Base-by-base conservation (phyloP, 495 filamentous ascomycete species). In the Lophiotrema nucula region DNA sequence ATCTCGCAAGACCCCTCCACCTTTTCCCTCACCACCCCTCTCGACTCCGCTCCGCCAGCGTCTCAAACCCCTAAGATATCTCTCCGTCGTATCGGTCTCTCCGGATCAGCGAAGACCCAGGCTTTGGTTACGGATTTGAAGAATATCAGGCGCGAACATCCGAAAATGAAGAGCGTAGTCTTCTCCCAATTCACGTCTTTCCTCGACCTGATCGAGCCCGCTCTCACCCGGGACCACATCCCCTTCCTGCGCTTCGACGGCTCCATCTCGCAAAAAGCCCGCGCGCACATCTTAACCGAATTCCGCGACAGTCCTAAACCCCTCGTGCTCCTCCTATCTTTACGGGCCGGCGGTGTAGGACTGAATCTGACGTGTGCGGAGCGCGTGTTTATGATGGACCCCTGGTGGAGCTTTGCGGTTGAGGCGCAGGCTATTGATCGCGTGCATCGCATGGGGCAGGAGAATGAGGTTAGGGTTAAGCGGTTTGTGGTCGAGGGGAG, bases 181-280 rank as follows among this genome's bases (percentile, higher is more conserved):
- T 97, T 98, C 74, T 90, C 86, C 58, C 93, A 98, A 71, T 98
- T 98, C 71, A 98, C 93, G 10, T 91, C 90, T 1, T 98, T 97
- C 72, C 83, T 98, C 50, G 86, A 92, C 63, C 83, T 97, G 12
- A 90, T 98, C 66, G 83, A 87, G 49, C 85, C 89, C 0, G 86
- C 89, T 0, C 81, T 98, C 18, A 59, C 76, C 13, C 79, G 80
- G 22, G 82, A 84, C 13, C 81, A 84, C 18, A 92, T 98, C 70
- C 76, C 81, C 0, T 87, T 85, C 69, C 79, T 97, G 18, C 88
- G 93, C 21, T 86, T 98, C 37, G 93, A 98, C 72, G 93, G 93
- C 2, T 83, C 88, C 2, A 95, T 95, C 83, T 73, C 83, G 0
- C 93, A 98, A 62, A 92, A 92, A 69, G 76, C 83, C 1, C 88